Evolutionary conservation across 208 protist species (phyloP), one percentile per base, ranked within the genome.

Genomic region (Borovskyia barvae): DNA sequence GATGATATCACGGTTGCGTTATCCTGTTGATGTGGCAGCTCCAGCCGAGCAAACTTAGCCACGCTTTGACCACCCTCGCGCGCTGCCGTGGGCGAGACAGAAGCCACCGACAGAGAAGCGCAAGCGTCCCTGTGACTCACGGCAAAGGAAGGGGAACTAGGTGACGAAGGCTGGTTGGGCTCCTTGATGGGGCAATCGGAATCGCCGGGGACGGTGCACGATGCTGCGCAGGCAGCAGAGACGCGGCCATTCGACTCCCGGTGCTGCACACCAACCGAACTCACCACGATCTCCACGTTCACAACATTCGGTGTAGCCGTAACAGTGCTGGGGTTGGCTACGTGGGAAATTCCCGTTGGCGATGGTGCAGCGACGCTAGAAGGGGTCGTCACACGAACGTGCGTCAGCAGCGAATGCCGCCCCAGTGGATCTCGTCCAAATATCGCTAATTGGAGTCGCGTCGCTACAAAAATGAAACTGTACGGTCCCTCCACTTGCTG

Each of bases 341-440:
- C 32, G 19, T 22, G 35, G 12, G 43, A 6, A 7, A 2, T 5
- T 30, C 5, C 12, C 26, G 19, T 17, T 50, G 35, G 25, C n/a
- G 54, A n/a, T n/a, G n/a, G n/a, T n/a, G n/a, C n/a, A n/a, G n/a
- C n/a, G n/a, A n/a, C n/a, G n/a, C n/a, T n/a, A n/a, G n/a, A n/a
- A n/a, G 55, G 55, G 32, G 20, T 37, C 8, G 39, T 71, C 19
- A 66, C 55, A 30, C 47, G 29, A 12, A 82, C 55, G 62, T 88
- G 85, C 22, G 72, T 72, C 26, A 94, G 70, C 35, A 97, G 82
- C 9, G 84, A 94, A 29, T 91, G 83, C 3, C 92, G 72, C 12
- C 94, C 94, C 6, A 97, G 60, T 17, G 79, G 82, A 46, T 97
- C 94, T 12, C 94, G 85, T 0, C 92, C 94, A 66, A 92, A 96